Conservation (phyloP, 2,329 filamentous ascomycete species). For the Xylaria polymorpha region DNA sequence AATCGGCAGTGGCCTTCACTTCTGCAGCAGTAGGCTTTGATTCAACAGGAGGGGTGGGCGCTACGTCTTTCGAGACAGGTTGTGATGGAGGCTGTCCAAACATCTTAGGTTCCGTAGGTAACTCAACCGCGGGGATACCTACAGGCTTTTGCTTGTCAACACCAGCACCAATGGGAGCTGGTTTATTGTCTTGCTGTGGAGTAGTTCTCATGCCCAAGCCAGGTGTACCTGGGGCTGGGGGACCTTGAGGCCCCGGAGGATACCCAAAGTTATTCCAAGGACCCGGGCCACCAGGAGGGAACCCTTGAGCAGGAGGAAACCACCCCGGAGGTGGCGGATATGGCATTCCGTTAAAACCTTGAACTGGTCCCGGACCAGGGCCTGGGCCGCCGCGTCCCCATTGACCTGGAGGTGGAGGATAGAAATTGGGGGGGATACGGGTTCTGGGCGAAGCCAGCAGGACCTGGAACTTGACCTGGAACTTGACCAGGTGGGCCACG, state of each 20-base stretch:
- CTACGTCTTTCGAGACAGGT: constrained; percentile 56
- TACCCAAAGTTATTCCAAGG: constrained; percentile 70
- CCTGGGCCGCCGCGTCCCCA: constrained; percentile 66
- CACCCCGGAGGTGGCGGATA: constrained; percentile 83
- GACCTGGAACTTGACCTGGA: constrained; percentile 51
- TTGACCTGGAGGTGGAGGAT: constrained; percentile 64
- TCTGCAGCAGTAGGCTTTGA: constrained; percentile 72
- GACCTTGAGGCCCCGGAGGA: constrained; percentile 68
- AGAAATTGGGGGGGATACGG: constrained; percentile 61
- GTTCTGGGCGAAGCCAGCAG: constrained; percentile 57
- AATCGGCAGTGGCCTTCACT: constrained; percentile 65
- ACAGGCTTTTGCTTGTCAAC: constrained; percentile 61
- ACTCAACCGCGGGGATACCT: constrained; percentile 59
- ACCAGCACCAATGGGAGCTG: constrained; percentile 63
- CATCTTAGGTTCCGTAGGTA: constrained; percentile 66
- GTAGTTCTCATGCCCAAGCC: constrained; percentile 50
- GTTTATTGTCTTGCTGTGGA: constrained; percentile 57
- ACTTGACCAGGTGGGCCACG: constrained; percentile 44
- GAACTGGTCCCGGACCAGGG: constrained; percentile 68
- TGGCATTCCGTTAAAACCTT: constrained; percentile 78
- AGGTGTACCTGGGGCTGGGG: constrained; percentile 54
- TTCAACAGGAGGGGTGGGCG: constrained; percentile 73
- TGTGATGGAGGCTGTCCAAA: constrained; percentile 60
- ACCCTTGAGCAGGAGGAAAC: constrained; percentile 82
- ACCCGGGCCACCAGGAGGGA: constrained; percentile 73